These are phyloP conservation scores for Furcasterigmium furcatum DNA, from an alignment of 2,329 filamentous ascomycete genomes.

Conservation along the genomic window DNA sequence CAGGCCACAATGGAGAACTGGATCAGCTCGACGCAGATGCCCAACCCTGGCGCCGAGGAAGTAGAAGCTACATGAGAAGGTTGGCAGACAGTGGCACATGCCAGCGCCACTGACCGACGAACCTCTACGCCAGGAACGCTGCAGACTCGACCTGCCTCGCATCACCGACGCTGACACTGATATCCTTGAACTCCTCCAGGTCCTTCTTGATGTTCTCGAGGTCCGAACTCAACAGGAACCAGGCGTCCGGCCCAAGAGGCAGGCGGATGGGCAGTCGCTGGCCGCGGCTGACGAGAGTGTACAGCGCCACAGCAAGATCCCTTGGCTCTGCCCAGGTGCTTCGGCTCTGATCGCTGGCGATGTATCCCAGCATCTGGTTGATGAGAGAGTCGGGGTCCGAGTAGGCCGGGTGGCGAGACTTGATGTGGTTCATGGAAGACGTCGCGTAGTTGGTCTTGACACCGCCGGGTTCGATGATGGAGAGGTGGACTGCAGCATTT, in stretches of 20 bases:
- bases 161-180: constrained; percentile 17
- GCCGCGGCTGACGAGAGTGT: constrained; percentile 25
- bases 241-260: constrained; percentile 35
- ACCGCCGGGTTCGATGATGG: constrained; percentile 36
- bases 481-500: constrained; percentile 29
- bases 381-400: constrained; percentile 23
- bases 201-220: constrained; percentile 22
- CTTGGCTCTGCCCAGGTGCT: constrained; percentile 21
- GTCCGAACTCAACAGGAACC: constrained; percentile 25
- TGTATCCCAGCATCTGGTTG: constrained; percentile 8
- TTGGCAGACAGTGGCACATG: too few species aligned
- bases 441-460: constrained; percentile 29
- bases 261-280: constrained; percentile 34
- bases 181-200: constrained; percentile 28
- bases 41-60: constrained; percentile 30
- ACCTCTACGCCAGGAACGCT: neutral
- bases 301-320: constrained; percentile 30
- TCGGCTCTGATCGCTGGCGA: neutral
- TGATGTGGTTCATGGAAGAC: constrained; percentile 10
- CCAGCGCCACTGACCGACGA: too few species aligned
- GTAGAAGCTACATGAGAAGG: constrained; percentile 12
- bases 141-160: neutral
- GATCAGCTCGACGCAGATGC: constrained; percentile 75
- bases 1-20: constrained; percentile 81
- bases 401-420: constrained; percentile 32